phyloP scores from a whole-genome alignment of 768 basidiomycete species.

The Mycena rosella region DNA sequence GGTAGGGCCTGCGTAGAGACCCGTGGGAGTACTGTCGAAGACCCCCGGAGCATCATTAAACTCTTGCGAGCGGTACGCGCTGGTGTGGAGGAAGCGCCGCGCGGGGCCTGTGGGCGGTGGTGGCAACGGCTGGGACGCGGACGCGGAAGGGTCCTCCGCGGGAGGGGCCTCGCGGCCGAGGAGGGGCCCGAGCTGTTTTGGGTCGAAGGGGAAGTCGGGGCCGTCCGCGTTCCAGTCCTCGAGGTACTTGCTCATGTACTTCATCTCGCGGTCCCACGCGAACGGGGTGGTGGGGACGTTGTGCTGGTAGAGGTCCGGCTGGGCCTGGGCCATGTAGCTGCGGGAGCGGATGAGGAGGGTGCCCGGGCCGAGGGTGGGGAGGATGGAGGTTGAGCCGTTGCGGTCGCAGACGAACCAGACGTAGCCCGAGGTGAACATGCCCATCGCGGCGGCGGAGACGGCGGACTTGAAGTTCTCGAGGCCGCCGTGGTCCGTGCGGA shows the following conservation, averaged over 20 bases:
- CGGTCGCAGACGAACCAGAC: constrained; percentile 89
- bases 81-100: constrained; percentile 32
- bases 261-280: constrained; percentile 21
- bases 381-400: constrained; percentile 70
- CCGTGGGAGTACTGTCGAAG: background rate
- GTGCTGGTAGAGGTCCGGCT: constrained; percentile 23
- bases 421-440: constrained; percentile 85
- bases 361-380: constrained; percentile 91
- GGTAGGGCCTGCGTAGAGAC: background rate
- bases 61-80: constrained; percentile 3
- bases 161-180: background rate
- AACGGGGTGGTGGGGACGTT: constrained; percentile 6
- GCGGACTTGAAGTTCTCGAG: constrained; percentile 78
- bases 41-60: too few relatives aligned
- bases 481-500: constrained; percentile 69
- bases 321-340: constrained; percentile 45
- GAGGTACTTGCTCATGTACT: constrained; percentile 33
- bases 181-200: background rate
- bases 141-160: background rate
- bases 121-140: too few relatives aligned
- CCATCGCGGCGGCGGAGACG: constrained; percentile 81
- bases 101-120: background rate
- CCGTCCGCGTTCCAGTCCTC: constrained; percentile 20
- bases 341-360: constrained; percentile 85
- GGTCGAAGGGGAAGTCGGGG: constrained; percentile 1